Conservation (phyloP, 495 filamentous ascomycete species). For the Penicillium angulare region DNA sequence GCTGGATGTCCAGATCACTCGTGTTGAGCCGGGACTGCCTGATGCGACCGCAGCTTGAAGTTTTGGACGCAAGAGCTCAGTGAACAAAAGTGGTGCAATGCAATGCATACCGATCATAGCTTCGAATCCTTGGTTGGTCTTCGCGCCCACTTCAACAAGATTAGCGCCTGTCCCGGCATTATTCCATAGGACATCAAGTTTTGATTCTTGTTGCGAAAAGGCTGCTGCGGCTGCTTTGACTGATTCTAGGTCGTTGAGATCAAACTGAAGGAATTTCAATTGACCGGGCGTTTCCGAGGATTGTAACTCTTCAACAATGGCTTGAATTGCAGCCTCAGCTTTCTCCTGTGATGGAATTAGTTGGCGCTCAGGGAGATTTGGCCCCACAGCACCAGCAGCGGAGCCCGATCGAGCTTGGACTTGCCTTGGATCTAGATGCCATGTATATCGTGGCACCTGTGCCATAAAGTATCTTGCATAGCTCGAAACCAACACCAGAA, state of each 20-base stretch:
- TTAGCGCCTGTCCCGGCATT: slow-evolving; percentile 36
- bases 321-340: slow-evolving; percentile 31
- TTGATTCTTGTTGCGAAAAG: slow-evolving; percentile 25
- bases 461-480: slow-evolving; percentile 34
- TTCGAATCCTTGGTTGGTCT: slow-evolving; percentile 10
- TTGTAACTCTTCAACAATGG: background rate
- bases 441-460: slow-evolving; percentile 36
- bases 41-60: slow-evolving; percentile 9
- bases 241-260: slow-evolving; percentile 34
- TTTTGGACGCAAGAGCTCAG: slow-evolving; percentile 9
- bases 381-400: too few species aligned
- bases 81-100: slow-evolving; percentile 12
- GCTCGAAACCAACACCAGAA: slow-evolving; percentile 35
- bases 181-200: slow-evolving; percentile 44
- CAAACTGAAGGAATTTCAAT: slow-evolving; percentile 41
- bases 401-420: too few species aligned
- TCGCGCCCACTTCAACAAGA: slow-evolving; percentile 1
- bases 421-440: slow-evolving; percentile 24
- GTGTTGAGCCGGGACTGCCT: slow-evolving; percentile 13
- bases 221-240: slow-evolving; percentile 34
- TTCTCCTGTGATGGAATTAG: slow-evolving; percentile 5
- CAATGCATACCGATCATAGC: slow-evolving; percentile 9
- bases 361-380: background rate
- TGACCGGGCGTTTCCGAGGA: slow-evolving; percentile 11
- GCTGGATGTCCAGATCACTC: slow-evolving; percentile 34